A percentile compares a stretch with the other conserved stretches of the same genome.
These are phyloP conservation scores for Leccinum subrobustum DNA, from an alignment of 1,284 basidiomycete species.

Conservation along the genomic window DNA sequence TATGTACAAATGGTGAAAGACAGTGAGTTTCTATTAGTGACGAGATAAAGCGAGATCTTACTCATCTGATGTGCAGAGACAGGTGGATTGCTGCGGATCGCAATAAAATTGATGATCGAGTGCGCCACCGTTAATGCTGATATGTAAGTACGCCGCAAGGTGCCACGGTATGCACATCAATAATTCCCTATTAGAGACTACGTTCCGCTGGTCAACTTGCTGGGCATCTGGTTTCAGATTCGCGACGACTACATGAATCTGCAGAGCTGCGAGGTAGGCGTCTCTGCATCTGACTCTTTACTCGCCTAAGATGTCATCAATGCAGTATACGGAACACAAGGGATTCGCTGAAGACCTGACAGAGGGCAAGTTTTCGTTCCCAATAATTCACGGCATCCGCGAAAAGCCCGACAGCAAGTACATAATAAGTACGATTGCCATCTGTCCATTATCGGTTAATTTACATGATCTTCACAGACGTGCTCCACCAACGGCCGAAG, in stretches of 20 bases:
- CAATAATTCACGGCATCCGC: slow-evolving; percentile 87
- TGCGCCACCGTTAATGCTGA: slow-evolving; percentile 60
- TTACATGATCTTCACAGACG: slow-evolving; percentile 49
- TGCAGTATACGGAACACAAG: slow-evolving; percentile 85
- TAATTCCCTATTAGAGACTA: slow-evolving; percentile 62
- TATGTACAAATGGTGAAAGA: slow-evolving; percentile 85
- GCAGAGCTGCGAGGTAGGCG: slow-evolving; percentile 68
- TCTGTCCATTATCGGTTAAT: slow-evolving; percentile 1
- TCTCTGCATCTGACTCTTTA: background rate
- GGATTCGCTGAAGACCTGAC: slow-evolving; percentile 93
- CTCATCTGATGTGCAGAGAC: slow-evolving; percentile 64
- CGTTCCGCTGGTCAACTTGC: slow-evolving; percentile 88
- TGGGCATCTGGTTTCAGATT: slow-evolving; percentile 95
- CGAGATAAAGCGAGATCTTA: background rate
- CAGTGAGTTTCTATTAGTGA: slow-evolving; percentile 46
- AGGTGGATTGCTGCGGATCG: slow-evolving; percentile 89
- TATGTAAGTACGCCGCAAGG: slow-evolving; percentile 43
- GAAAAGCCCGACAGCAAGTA: slow-evolving; percentile 71
- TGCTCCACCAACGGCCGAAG: slow-evolving; percentile 81
- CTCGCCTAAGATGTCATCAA: background rate
- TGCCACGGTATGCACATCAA: background rate
- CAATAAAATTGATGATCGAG: slow-evolving; percentile 95
- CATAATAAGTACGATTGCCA: slow-evolving; percentile 68
- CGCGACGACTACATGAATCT: slow-evolving; percentile 97
- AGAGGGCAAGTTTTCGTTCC: slow-evolving; percentile 97